Conservation (phyloP, 257 asterid species). For the Solanum phureja region DNA sequence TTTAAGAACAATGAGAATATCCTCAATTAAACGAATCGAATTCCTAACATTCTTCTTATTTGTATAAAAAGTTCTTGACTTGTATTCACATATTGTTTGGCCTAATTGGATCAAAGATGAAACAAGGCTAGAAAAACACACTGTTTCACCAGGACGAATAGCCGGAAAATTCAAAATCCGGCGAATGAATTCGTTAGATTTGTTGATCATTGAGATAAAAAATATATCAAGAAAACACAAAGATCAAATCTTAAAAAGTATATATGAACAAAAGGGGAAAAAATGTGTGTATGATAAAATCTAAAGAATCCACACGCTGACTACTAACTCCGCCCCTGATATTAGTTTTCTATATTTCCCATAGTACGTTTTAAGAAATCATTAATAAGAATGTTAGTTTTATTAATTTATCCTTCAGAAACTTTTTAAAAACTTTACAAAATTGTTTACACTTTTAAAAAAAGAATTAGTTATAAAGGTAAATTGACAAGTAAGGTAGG, state of each 20-base stretch:
- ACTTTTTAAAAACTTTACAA: too few relatives aligned
- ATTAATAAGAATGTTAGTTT: too few relatives aligned
- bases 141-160: slow-evolving; percentile 56
- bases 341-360: too few relatives aligned
- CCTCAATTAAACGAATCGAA: slow-evolving; percentile 39
- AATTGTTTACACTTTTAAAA: too few relatives aligned
- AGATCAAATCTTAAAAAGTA: neutral
- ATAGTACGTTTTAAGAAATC: too few relatives aligned
- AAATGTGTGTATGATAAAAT: neutral
- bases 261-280: neutral
- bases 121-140: slow-evolving; percentile 32
- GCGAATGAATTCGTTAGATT: slow-evolving; percentile 42
- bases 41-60: slow-evolving; percentile 38
- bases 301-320: too few relatives aligned
- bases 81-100: slow-evolving; percentile 30
- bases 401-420: too few relatives aligned
- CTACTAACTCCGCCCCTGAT: too few relatives aligned
- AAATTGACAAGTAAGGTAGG: too few relatives aligned
- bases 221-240: neutral
- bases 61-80: slow-evolving; percentile 33
- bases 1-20: slow-evolving; percentile 47
- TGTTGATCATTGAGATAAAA: slow-evolving; percentile 52
- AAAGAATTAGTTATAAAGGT: too few relatives aligned
- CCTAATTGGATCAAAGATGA: slow-evolving; percentile 37
- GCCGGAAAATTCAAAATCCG: slow-evolving; percentile 87